Evolutionary conservation across 148 eudicot genomes (phyloP), one percentile per base, ranked within the genome.

Genomic region (Spergularia bocconei): DNA sequence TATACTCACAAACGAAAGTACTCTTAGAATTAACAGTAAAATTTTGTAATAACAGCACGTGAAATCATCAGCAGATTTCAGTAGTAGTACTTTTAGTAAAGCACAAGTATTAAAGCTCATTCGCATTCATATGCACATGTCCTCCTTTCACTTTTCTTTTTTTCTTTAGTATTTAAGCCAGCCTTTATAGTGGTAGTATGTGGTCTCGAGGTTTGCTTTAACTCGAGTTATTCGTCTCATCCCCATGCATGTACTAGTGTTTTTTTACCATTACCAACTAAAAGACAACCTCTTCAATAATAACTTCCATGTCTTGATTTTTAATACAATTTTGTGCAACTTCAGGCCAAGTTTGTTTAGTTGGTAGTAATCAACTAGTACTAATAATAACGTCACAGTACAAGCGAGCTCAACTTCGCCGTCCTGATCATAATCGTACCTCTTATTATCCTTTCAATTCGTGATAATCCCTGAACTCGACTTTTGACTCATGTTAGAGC

Each of bases 121-220:
- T 68, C 53, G 25, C 25, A 38, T 20, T 23, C 36, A 29, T 29
- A 29, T 29, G 15, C 8, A 23, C 58, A n/a, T 55, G 44, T 51
- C 57, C 23, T 38, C 51, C 12, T 20, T 21, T 41, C 44, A 19
- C 15, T 13, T 20, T 64, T 47, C 25, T 68, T 50, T 69, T 75
- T 15, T 29, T 52, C 39, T 15, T 29, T 52, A 21, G 29, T 48
- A 69, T 65, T 71, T 64, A 64, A 66, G 38, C 61, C 61, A 71
- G 77, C 77, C 73, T 76, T 76, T 33, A 65, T 29, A 29, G 4
- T 29, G 36, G 36, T 29, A 29, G 36, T 29, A 29, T 29, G 67
- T 72, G 19, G 74, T 81, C 83, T 81, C 83, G 83, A 81, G 83
- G 77, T 72, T 66, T 6, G 74, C 69, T 79, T 78, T 78, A 71